Evolutionary conservation across 768 basidiomycete species (phyloP).

Genomic region (Amanita rubescens): DNA sequence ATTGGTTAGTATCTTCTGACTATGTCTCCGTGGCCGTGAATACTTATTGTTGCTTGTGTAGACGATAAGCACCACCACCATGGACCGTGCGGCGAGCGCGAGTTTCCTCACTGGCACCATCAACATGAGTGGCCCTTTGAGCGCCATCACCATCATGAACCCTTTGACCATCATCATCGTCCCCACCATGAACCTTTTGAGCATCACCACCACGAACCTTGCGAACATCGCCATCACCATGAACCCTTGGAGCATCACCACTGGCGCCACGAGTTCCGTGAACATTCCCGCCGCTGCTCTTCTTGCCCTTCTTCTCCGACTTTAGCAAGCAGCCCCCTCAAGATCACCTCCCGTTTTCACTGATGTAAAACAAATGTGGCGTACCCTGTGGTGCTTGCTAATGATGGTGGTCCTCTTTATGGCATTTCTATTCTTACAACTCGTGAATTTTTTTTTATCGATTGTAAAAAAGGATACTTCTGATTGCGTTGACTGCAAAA

Average conservation of each 20-base stretch:
- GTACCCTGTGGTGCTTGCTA: background rate
- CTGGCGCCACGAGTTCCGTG: too few species aligned
- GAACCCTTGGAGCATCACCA: too few species aligned
- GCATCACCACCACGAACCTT: too few species aligned
- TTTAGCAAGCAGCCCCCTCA: background rate
- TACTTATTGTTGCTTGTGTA: background rate
- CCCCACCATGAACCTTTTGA: too few species aligned
- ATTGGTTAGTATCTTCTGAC: conserved; percentile 21
- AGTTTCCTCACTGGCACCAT: background rate
- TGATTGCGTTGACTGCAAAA: too few species aligned
- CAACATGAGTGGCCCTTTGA: background rate
- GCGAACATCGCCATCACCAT: too few species aligned
- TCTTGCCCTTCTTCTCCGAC: background rate
- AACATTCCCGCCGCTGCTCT: background rate
- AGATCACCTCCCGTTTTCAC: background rate
- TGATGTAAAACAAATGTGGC: background rate
- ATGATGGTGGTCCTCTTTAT: background rate
- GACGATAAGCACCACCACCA: background rate
- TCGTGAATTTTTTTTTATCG: too few species aligned
- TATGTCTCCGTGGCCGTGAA: conserved; percentile 13
- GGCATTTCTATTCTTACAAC: background rate
- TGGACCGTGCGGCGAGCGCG: background rate
- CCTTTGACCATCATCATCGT: background rate
- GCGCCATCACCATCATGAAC: conserved; percentile 2
- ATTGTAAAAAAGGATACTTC: too few species aligned